Evolutionary conservation across 169 alveolate species (phyloP).

Genomic region (Toxoplasma gondii): DNA sequence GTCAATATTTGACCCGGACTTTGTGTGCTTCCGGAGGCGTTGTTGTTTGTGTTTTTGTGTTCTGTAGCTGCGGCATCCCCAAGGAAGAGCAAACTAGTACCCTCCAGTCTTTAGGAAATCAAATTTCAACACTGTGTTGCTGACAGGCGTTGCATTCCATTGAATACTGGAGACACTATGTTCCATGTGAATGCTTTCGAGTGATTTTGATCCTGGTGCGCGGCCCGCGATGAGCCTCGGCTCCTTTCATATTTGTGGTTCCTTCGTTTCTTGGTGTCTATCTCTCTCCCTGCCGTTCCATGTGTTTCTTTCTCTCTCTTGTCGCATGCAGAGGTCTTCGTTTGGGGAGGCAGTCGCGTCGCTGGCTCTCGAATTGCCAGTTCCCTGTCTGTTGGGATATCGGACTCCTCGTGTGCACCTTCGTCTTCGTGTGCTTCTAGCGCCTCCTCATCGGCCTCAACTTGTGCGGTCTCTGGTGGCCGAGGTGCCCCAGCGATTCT

Average conservation of each 20-base stretch:
- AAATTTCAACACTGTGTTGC: too few relatives aligned
- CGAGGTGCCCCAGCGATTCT: not conserved
- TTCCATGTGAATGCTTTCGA: too few relatives aligned
- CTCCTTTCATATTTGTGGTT: not conserved
- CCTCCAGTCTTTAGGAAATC: too few relatives aligned
- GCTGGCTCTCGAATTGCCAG: not conserved
- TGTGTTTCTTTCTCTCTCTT: not conserved
- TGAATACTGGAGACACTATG: too few relatives aligned
- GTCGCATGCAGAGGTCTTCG: not conserved
- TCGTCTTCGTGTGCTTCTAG: not conserved
- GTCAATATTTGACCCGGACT: too few relatives aligned
- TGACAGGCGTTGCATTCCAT: too few relatives aligned
- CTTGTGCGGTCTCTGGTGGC: not conserved
- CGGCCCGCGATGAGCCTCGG: too few relatives aligned
- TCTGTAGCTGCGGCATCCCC: too few relatives aligned
- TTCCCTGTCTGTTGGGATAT: not conserved
- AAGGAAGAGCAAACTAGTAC: too few relatives aligned
- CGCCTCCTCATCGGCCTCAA: not conserved
- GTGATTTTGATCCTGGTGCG: too few relatives aligned
- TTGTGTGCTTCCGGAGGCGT: too few relatives aligned
- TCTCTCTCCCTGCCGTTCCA: not conserved
- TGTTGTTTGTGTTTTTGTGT: too few relatives aligned
- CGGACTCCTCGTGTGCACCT: not conserved
- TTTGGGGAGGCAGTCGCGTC: conserved; percentile 18
- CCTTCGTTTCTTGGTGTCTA: not conserved